Base-by-base conservation (phyloP, 108 stramenopile species). In the Conticribra guillardii region DNA sequence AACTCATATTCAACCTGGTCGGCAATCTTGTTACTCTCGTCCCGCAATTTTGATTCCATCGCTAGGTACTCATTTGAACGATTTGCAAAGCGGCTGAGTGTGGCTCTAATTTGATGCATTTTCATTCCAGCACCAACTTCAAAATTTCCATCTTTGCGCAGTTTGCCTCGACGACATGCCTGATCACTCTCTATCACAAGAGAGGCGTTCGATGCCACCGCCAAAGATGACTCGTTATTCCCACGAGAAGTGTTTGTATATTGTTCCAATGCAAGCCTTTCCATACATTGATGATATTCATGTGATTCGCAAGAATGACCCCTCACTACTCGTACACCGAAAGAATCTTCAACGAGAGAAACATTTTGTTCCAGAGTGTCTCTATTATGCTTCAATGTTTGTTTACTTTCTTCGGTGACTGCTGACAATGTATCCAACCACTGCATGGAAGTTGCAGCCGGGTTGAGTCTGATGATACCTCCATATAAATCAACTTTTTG, bases 141-240 rank as follows among this genome's bases (percentile, higher is more conserved):
- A 50, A 94, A 63, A 37, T 65, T 67, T 27, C 90, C 93, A 64
- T 87, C 84, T 64, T 65, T 79, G 7, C 86, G 81, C 61, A 94
- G 73, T 29, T 61, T 79, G 0, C 82, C 63, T 54, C 84, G 71
- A 51, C 92, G 73, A 61, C 82, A 85, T 8, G 79, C 75, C 4
- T 79, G 59, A 24, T 80, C 62, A 11, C 86, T 81, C 70, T 94
- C 93, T 24, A 94, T 85, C 31, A 84, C 74, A 18, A 81, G 56
- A 14, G 63, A 33, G 1, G 66, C 44, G 33, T 75, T 64, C 1
- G 55, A 62, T 50, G 64, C 55, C 47, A 69, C 48, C 24, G 73
- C 49, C n/a, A 58, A 34, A 4, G 44, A 46, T 44, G 33, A 53
- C 8, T 46, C 52, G 11, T 29, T 34, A 14, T 16, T 27, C 7